Base-by-base conservation (phyloP, 306 rosid genomes). In the Comarum palustre region DNA sequence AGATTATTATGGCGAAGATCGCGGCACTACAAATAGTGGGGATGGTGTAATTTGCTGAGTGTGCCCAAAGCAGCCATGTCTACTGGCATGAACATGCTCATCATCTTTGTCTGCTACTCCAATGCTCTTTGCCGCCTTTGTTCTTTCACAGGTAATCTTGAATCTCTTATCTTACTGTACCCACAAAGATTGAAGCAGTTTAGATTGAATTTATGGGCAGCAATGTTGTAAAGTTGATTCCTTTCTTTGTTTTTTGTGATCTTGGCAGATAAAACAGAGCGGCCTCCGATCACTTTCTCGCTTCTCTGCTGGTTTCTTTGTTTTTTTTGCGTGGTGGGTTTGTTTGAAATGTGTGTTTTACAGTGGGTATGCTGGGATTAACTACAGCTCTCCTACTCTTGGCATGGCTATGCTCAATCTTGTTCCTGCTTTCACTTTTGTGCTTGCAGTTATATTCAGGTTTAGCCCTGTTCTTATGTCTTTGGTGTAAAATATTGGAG, bases 371-470 rank as follows among this genome's bases (percentile, higher is more conserved):
- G 88, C 91, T 51, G 96, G 97, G 73, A 81, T 92, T 61, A 72
- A 89, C 32, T 92, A 80, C 54, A 85, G 93, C 80, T 85, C 93
- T 48, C 85, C 97, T 8, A 88, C 93, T 61, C 93, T 89, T 57
- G 79, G 89, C 54, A 83, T 96, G 0, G 86, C 92, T 69, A 77
- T 92, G 84, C 93, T 90, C 77, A 92, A 92, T 77, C 90, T 87
- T n/a, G 31, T 86, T 66, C 97, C 97, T 29, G 93, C 86, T 55
- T 86, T 88, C 71, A 86, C 96, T 47, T 90, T 83, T 87, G 11
- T 90, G 19, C 86, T 88, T 32, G 96, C 93, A 2, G 82, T 90
- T 65, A 67, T 66, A 75, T 88, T 87, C 51, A 77, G 96, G 96
- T 92, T 25, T 22, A 22, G 25, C 50, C 72, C 52, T 71, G 19